These are phyloP conservation scores for Podaxis sp. DNA, from an alignment of 768 basidiomycete genomes.

Conservation along the genomic window DNA sequence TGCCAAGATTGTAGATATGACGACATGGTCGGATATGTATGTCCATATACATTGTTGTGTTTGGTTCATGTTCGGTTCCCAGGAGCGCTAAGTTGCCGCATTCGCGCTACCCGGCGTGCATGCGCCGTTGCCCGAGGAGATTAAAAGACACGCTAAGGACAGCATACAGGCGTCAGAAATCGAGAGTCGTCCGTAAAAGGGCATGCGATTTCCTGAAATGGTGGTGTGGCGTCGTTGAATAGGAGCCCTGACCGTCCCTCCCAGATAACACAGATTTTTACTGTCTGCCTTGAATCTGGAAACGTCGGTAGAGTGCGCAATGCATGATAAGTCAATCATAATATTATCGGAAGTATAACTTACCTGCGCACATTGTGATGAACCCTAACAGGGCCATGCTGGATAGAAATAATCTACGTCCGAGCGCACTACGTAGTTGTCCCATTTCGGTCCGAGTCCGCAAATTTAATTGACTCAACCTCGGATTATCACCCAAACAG, in stretches of 20 bases:
- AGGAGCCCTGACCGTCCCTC: neutral
- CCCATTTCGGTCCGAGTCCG: neutral
- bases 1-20: neutral
- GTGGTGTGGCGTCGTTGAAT: neutral
- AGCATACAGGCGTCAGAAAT: neutral
- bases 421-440: too few species aligned
- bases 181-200: slow-evolving; percentile 3
- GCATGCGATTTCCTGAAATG: slow-evolving; percentile 13
- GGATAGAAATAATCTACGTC: too few species aligned
- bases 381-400: too few species aligned
- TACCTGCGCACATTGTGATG: too few species aligned
- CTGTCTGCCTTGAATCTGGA: neutral
- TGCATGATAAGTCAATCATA: neutral
- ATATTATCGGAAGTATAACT: too few species aligned
- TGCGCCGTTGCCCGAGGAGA: neutral
- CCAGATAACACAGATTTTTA: neutral
- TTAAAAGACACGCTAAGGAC: neutral
- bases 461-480: neutral
- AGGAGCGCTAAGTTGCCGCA: neutral
- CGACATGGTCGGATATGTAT: slow-evolving; percentile 1
- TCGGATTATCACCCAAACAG: neutral
- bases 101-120: neutral
- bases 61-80: neutral
- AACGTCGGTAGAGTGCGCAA: neutral
- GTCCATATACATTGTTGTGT: neutral